phyloP scores from a whole-genome alignment of 192 early-diverging fungal genomes.

The Piromyces finnis region DNA sequence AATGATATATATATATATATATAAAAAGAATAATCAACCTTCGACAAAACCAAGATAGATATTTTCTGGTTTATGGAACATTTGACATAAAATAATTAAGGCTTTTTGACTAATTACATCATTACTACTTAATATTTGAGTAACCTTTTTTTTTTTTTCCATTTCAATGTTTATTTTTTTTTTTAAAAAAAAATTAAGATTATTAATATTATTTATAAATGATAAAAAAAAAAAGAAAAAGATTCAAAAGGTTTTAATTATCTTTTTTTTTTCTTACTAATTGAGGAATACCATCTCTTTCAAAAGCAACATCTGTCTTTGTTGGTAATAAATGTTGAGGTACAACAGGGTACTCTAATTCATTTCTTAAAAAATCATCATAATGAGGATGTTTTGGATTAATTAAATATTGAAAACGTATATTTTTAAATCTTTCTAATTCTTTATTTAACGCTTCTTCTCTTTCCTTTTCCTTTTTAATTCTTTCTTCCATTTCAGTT shows the following conservation, averaged over 20 bases:
- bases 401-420: background rate
- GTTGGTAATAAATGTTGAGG: background rate
- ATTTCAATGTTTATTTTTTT: too few species aligned
- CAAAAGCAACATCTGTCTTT: background rate
- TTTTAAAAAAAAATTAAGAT: too few species aligned
- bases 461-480: background rate
- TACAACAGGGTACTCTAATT: background rate
- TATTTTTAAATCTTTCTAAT: background rate
- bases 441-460: background rate
- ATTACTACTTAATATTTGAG: background rate
- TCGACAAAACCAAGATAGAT: background rate
- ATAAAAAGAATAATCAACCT: background rate
- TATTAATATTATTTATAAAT: background rate
- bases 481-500: background rate
- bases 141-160: background rate
- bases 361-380: background rate
- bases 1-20: too few species aligned
- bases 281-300: background rate
- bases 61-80: background rate
- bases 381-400: background rate
- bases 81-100: background rate
- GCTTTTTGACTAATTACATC: background rate
- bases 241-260: too few species aligned
- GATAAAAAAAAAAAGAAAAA: background rate
- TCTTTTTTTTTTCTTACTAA: too few species aligned